phyloP scores from a whole-genome alignment of 352 stramenopile genomes.

The Phytopythium ostracodes region DNA sequence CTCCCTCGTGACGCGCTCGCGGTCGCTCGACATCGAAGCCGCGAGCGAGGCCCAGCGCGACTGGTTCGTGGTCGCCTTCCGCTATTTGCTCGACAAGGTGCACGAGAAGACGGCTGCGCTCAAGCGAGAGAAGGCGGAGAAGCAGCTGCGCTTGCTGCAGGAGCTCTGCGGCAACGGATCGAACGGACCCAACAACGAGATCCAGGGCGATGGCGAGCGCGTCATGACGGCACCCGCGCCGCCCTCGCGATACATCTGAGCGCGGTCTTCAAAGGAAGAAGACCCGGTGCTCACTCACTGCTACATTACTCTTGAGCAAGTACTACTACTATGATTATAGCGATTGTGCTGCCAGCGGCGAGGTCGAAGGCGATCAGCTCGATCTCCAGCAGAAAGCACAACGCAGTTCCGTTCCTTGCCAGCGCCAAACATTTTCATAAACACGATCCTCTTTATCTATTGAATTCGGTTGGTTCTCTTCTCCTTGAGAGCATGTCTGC shows the following conservation, averaged over 20 bases:
- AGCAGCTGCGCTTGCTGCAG: constrained; percentile 71
- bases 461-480: not conserved
- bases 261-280: not conserved
- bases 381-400: not conserved
- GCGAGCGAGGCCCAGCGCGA: constrained; percentile 68
- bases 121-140: constrained; percentile 73
- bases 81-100: constrained; percentile 83
- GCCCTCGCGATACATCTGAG: constrained; percentile 7
- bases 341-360: not conserved
- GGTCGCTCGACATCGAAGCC: constrained; percentile 76
- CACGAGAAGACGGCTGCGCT: constrained; percentile 76
- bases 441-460: constrained; percentile 1
- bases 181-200: not conserved
- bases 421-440: constrained; percentile 1
- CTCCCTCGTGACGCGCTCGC: constrained; percentile 57
- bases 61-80: constrained; percentile 86
- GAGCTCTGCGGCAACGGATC: constrained; percentile 49
- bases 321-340: constrained; percentile 5
- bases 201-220: constrained; percentile 18
- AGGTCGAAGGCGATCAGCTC: too few species aligned
- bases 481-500: not conserved
- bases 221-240: not conserved
- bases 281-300: not conserved
- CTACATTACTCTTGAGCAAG: not conserved
- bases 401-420: not conserved